Conservation (phyloP, 495 filamentous ascomycete species). For the Rhypophila decipiens region DNA sequence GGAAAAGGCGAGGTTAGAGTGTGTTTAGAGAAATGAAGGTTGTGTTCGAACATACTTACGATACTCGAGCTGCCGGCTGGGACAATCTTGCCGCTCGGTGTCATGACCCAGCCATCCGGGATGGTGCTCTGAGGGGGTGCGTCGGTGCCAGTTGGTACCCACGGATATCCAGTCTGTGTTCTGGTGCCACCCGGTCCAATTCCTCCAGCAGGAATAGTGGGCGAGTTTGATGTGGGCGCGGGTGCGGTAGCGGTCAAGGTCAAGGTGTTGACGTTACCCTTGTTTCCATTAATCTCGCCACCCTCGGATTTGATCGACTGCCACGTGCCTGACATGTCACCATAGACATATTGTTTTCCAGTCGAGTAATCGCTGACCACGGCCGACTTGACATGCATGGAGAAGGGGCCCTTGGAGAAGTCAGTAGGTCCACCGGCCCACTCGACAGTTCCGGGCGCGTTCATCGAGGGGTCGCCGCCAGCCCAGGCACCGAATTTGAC, state of each 20-base stretch:
- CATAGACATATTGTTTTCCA: constrained; percentile 73
- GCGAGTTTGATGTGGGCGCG: constrained; percentile 27
- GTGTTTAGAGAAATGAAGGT: neutral
- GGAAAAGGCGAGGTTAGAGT: neutral
- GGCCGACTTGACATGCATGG: constrained; percentile 74
- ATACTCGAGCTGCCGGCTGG: constrained; percentile 45
- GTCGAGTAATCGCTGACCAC: constrained; percentile 85
- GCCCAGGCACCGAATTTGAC: constrained; percentile 83
- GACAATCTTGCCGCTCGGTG: constrained; percentile 60
- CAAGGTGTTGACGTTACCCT: constrained; percentile 42
- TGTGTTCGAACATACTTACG: constrained; percentile 14
- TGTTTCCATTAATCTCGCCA: constrained; percentile 55
- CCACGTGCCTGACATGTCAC: constrained; percentile 69
- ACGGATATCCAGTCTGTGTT: constrained; percentile 54
- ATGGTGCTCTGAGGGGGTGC: constrained; percentile 34
- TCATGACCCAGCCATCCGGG: constrained; percentile 69
- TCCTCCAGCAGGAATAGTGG: constrained; percentile 46
- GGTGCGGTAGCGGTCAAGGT: constrained; percentile 36
- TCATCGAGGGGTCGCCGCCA: constrained; percentile 71
- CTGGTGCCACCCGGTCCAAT: constrained; percentile 48
- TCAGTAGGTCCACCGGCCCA: constrained; percentile 84
- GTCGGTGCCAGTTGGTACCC: constrained; percentile 36
- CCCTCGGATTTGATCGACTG: constrained; percentile 50
- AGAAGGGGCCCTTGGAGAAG: constrained; percentile 73
- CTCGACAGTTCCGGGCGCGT: constrained; percentile 67